phyloP scores from a whole-genome alignment of 371 early-diverging fungal genomes.

The Funneliformis caledonium region DNA sequence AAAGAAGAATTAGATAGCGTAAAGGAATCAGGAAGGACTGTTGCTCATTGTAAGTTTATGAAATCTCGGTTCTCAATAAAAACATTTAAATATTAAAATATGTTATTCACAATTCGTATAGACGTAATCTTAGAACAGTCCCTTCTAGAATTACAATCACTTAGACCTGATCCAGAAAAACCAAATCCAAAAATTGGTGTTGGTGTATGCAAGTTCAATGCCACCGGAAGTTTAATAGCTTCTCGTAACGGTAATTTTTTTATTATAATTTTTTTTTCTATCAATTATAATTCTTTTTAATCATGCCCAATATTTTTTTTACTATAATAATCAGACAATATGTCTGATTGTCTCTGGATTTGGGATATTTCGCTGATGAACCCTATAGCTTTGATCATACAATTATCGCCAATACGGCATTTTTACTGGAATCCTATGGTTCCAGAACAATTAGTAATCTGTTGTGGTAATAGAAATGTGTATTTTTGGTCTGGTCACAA shows the following conservation, averaged over 20 bases:
- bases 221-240: conserved; percentile 50
- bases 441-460: conserved; percentile 51
- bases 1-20: conserved; percentile 19
- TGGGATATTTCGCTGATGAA: conserved; percentile 51
- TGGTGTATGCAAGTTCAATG: conserved; percentile 52
- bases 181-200: conserved; percentile 59
- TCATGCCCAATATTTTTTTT: background rate
- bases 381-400: conserved; percentile 53
- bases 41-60: conserved; percentile 22
- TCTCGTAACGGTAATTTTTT: conserved; percentile 43
- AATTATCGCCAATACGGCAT: conserved; percentile 49
- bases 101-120: background rate
- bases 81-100: background rate
- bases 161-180: conserved; percentile 53
- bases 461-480: conserved; percentile 50
- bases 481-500: conserved; percentile 52
- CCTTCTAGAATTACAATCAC: conserved; percentile 47
- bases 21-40: background rate
- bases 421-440: conserved; percentile 56
- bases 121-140: conserved; percentile 49
- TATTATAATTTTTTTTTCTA: background rate
- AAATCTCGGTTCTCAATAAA: background rate
- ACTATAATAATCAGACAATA: conserved; percentile 50
- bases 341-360: conserved; percentile 60
- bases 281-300: background rate